phyloP scores from a whole-genome alignment of 768 basidiomycete species.

The Udeniomyces megalosporus region DNA sequence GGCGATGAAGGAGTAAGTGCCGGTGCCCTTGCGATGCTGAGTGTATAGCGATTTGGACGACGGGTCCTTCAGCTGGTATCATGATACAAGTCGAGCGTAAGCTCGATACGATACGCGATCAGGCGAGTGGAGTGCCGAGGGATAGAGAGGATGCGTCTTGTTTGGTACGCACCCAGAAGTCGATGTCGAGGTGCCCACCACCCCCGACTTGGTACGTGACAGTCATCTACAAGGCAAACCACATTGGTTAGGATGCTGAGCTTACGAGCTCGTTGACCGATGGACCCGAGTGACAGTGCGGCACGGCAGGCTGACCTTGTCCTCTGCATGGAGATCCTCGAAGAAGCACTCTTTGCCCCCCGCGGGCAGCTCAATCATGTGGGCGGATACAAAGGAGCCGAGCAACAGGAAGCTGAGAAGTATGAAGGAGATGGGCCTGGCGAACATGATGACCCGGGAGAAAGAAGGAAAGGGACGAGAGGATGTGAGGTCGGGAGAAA shows the following conservation, averaged over 20 bases:
- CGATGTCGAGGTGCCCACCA: slow-evolving; percentile 90
- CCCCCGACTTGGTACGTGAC: slow-evolving; percentile 98
- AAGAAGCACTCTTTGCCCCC: slow-evolving; percentile 89
- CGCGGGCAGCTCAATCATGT: slow-evolving; percentile 41
- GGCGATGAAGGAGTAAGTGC: slow-evolving; percentile 72
- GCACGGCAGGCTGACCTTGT: slow-evolving; percentile 22
- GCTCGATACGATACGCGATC: not conserved
- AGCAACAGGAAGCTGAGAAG: slow-evolving; percentile 1
- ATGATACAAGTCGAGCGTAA: not conserved
- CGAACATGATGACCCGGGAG: not conserved
- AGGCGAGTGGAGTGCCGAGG: too few species aligned
- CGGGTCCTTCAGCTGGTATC: slow-evolving; percentile 60
- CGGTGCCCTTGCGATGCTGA: slow-evolving; percentile 74
- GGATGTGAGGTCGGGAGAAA: too few species aligned
- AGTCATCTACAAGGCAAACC: slow-evolving; percentile 56
- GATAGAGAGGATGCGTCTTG: not conserved
- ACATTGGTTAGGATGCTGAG: too few species aligned
- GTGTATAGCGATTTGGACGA: slow-evolving; percentile 50
- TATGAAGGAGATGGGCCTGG: not conserved
- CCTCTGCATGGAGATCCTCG: slow-evolving; percentile 37
- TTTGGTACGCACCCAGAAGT: slow-evolving; percentile 89
- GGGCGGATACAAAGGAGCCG: slow-evolving; percentile 18
- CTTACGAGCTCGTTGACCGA: not conserved
- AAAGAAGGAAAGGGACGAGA: not conserved
- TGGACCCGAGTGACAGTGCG: not conserved